These are phyloP conservation scores for Panicum miliaceum DNA, from an alignment of 176 grass and related monocot species.

Conservation along the genomic window DNA sequence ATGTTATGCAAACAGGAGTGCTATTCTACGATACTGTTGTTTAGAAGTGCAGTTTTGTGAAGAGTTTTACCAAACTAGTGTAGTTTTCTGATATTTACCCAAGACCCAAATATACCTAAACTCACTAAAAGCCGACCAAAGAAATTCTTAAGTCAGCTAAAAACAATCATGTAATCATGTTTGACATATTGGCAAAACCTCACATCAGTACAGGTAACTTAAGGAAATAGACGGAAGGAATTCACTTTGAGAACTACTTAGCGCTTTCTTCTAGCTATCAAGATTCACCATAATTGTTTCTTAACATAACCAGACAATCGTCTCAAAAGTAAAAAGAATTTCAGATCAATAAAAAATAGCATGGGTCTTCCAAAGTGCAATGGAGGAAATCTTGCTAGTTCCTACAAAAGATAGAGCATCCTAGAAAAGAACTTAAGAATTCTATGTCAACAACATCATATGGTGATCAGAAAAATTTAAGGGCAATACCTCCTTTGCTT, in stretches of 20 bases:
- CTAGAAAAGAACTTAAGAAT: conserved; percentile 6
- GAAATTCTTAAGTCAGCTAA: not conserved
- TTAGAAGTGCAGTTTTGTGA: not conserved
- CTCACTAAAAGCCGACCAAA: not conserved
- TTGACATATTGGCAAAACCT: not conserved
- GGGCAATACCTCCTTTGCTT: conserved; percentile 76
- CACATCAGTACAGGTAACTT: not conserved
- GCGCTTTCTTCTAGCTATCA: conserved; percentile 10
- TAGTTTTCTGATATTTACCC: not conserved
- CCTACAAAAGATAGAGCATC: conserved; percentile 33
- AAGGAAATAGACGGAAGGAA: not conserved
- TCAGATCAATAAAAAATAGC: conserved; percentile 11
- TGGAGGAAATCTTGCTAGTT: not conserved
- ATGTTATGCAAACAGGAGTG: not conserved
- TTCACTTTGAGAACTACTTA: no score
- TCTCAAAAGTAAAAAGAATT: conserved; percentile 3
- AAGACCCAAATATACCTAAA: not conserved
- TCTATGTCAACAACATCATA: conserved; percentile 19
- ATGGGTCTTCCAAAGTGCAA: not conserved
- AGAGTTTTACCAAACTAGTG: not conserved
- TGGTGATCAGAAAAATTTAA: conserved; percentile 20
- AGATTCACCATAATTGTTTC: not conserved
- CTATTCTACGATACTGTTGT: not conserved
- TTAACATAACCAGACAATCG: not conserved
- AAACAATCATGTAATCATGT: not conserved